These are phyloP conservation scores for Starmerella apis DNA, from an alignment of 805 yeast species.

Conservation along the genomic window DNA sequence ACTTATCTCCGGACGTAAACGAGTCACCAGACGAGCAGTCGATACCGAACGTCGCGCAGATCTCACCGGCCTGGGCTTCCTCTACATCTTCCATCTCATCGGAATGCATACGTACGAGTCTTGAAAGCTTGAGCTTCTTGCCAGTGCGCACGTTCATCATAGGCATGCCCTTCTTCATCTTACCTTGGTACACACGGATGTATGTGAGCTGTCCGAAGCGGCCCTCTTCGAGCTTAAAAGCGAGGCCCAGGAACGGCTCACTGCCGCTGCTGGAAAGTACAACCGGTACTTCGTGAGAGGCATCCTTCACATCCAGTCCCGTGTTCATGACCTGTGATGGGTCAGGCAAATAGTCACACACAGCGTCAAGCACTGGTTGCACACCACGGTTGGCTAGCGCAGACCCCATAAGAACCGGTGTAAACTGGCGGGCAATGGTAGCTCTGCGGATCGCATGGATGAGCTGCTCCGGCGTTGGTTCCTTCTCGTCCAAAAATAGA, in stretches of 20 bases:
- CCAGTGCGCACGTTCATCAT: constrained; percentile 85
- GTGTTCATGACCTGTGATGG: constrained; percentile 89
- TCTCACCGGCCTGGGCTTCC: constrained; percentile 95
- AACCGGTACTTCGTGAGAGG: constrained; percentile 53
- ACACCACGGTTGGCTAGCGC: constrained; percentile 94
- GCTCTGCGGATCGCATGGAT: constrained; percentile 85
- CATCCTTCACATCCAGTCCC: constrained; percentile 59
- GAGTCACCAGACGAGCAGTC: constrained; percentile 99
- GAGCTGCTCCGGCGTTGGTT: constrained; percentile 75
- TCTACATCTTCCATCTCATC: constrained; percentile 97
- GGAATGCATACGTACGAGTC: constrained; percentile 97
- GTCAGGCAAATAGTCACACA: constrained; percentile 88
- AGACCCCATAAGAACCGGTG: constrained; percentile 99
- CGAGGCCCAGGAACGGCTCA: constrained; percentile 86
- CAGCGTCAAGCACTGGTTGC: constrained; percentile 92
- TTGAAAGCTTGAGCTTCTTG: constrained; percentile 81
- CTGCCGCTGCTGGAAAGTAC: constrained; percentile 59
- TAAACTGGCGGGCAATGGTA: constrained; percentile 88
- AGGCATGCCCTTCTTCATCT: constrained; percentile 77
- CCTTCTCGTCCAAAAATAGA: constrained; percentile 77
- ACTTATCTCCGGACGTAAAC: constrained; percentile 73
- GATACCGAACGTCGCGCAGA: constrained; percentile 97
- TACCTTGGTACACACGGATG: constrained; percentile 94
- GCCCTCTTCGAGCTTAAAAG: constrained; percentile 98
- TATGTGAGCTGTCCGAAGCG: constrained; percentile 96